Evolutionary conservation across 257 asterid species (phyloP).

Genomic region (Fraxinus anomala): DNA sequence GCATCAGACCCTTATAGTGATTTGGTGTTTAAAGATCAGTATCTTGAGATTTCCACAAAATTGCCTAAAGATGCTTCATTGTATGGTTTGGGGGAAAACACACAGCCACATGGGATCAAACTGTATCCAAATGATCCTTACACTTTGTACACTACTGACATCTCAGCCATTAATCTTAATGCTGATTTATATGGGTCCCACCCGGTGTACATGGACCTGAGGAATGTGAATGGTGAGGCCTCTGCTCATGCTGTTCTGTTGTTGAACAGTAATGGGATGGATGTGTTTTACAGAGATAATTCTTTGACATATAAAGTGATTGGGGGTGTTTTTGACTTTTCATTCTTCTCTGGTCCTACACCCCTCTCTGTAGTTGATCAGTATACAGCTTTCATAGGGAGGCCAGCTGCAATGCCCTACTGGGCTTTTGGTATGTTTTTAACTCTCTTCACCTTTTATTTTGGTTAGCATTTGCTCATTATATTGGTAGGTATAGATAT

Average conservation of each 20-base stretch:
- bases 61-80: slow-evolving; percentile 76
- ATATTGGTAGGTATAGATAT: no score
- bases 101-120: slow-evolving; percentile 86
- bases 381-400: slow-evolving; percentile 71
- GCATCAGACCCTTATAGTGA: slow-evolving; percentile 50
- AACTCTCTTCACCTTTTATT: background rate
- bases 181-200: slow-evolving; percentile 89
- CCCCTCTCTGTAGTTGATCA: slow-evolving; percentile 88
- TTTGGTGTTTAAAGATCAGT: slow-evolving; percentile 90
- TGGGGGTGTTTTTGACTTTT: slow-evolving; percentile 92
- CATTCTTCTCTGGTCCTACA: slow-evolving; percentile 82
- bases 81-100: slow-evolving; percentile 86
- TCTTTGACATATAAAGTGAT: slow-evolving; percentile 87
- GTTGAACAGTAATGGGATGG: slow-evolving; percentile 93
- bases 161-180: slow-evolving; percentile 79
- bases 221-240: slow-evolving; percentile 60
- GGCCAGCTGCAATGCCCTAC: slow-evolving; percentile 97
- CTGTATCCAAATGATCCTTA: slow-evolving; percentile 70
- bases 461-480: background rate
- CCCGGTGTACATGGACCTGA: slow-evolving; percentile 90
- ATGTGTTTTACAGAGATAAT: slow-evolving; percentile 73
- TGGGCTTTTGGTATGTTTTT: slow-evolving; percentile 80
- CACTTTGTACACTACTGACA: slow-evolving; percentile 77
- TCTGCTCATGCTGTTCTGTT: slow-evolving; percentile 75
- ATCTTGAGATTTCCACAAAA: slow-evolving; percentile 79